Conservation (phyloP, 306 rosid genomes). For the Glycyrrhiza uralensis region DNA sequence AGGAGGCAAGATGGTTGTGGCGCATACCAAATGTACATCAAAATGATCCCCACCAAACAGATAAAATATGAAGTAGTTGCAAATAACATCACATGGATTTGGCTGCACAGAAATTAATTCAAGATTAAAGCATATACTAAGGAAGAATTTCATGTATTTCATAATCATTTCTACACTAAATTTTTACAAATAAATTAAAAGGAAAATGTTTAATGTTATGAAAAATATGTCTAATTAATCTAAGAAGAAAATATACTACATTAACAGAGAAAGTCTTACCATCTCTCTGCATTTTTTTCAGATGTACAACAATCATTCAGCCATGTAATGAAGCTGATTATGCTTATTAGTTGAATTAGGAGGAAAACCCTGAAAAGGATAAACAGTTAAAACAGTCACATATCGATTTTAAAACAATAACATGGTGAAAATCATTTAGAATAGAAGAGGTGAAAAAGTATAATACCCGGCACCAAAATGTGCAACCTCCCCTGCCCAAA, state of each 20-base stretch:
- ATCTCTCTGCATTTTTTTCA: conserved; percentile 67
- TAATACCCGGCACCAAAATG: conserved; percentile 99
- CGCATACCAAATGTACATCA: conserved; percentile 94
- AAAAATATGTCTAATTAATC: not conserved
- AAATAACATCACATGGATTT: conserved; percentile 67
- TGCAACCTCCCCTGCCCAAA: conserved; percentile 62
- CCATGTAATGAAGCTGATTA: conserved; percentile 90
- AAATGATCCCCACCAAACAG: conserved; percentile 69
- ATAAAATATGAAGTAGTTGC: conserved; percentile 69
- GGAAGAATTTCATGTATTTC: not conserved
- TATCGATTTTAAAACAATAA: not conserved
- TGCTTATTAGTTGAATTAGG: conserved; percentile 84
- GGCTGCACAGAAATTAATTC: conserved; percentile 50
- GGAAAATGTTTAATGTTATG: not conserved
- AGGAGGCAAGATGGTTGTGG: conserved; percentile 85
- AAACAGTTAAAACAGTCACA: conserved; percentile 7
- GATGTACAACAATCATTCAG: conserved; percentile 61
- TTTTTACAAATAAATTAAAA: too few relatives aligned
- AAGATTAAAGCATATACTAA: not conserved
- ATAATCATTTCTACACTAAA: too few relatives aligned
- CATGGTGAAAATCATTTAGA: not conserved
- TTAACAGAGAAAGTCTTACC: conserved; percentile 48
- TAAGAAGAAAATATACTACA: not conserved
- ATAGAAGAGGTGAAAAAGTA: conserved; percentile 10
- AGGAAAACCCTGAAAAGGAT: conserved; percentile 84